Conservation (phyloP, 2,329 filamentous ascomycete genomes). For the Ascochyta pisi region DNA sequence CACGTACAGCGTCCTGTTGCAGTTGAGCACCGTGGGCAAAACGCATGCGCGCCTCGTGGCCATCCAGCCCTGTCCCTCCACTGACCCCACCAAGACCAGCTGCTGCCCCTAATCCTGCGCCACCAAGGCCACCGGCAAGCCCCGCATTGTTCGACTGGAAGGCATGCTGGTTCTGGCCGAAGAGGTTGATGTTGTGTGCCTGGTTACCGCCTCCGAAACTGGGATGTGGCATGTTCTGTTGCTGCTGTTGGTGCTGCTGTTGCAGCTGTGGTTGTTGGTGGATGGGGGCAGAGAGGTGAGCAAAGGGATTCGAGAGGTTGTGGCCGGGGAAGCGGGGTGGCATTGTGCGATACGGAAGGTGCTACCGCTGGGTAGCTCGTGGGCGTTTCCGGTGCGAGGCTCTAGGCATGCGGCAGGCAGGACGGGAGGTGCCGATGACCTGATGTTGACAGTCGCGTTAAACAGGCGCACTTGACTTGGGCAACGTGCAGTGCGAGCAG, state of each 20-base stretch:
- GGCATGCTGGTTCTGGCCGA: slow-evolving; percentile 47
- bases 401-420: slow-evolving; percentile 7
- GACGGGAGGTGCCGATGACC: background rate
- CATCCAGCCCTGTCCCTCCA: slow-evolving; percentile 73
- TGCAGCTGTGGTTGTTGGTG: slow-evolving; percentile 57
- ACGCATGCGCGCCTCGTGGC: slow-evolving; percentile 85
- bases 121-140: slow-evolving; percentile 62
- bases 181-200: slow-evolving; percentile 71
- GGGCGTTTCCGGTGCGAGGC: slow-evolving; percentile 11
- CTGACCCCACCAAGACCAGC: slow-evolving; percentile 57
- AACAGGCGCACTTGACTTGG: background rate
- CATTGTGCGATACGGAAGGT: slow-evolving; percentile 52
- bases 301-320: slow-evolving; percentile 66
- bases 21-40: slow-evolving; percentile 76
- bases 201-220: slow-evolving; percentile 62
- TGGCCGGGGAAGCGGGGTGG: slow-evolving; percentile 66
- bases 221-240: slow-evolving; percentile 67
- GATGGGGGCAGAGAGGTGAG: slow-evolving; percentile 59
- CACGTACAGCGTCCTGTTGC: slow-evolving; percentile 59
- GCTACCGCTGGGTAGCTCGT: slow-evolving; percentile 28
- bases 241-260: slow-evolving; percentile 43
- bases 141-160: slow-evolving; percentile 59
- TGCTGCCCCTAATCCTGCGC: slow-evolving; percentile 64
- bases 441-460: background rate
- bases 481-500: background rate